Base-by-base conservation (phyloP, 805 yeast species). In the Priceomyces melissophilus region DNA sequence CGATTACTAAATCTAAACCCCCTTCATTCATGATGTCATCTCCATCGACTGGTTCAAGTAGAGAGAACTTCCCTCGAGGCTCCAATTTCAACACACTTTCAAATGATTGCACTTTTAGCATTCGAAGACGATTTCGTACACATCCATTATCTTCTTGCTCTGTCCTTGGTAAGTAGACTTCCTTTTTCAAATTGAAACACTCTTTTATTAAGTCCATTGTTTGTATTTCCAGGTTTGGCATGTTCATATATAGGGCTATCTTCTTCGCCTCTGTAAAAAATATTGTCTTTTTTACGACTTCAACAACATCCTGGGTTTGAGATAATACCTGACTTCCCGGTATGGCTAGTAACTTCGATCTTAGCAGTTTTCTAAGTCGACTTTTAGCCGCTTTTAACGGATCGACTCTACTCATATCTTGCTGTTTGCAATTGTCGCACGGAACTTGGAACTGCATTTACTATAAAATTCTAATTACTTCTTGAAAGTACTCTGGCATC, bases 201-300 rank as follows among this genome's bases (percentile, higher is more conserved):
- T 65, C 45, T 33, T 65, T 49, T 2, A 90, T 75, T 9, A 89
- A 59, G 0, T 55, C 57, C 8, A 58, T 51, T 0, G 96, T 89
- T 41, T 76, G 75, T 1, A 85, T 67, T 60, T 90, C 97, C 38
- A 79, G 72, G 14, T 61, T 48, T 2, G 83, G 87, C 89, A 90
- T 83, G 57, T 76, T 80, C 85, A 89, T 77, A 53, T 78, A 90
- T 25, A 87, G 54, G 0, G 84, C 96, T 2, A 89, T 57, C 3
- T 57, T 67, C 8, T 53, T 50, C 0, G 89, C 78, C 0, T 47
- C 38, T 39, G 57, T 47, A 49, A 80, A 81, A 32, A 58, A 65
- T 0, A 67, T 63, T 27, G 50, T 39, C 2, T 45, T 30, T 15
- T 45, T 14, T n/a, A 71, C 32, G 10, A 46, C 41, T 1, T 47